A percentile compares a stretch with the other conserved stretches of the same genome.
Conservation (phyloP, 1,284 basidiomycete genomes). For the Kalmanozyma brasiliensis region DNA sequence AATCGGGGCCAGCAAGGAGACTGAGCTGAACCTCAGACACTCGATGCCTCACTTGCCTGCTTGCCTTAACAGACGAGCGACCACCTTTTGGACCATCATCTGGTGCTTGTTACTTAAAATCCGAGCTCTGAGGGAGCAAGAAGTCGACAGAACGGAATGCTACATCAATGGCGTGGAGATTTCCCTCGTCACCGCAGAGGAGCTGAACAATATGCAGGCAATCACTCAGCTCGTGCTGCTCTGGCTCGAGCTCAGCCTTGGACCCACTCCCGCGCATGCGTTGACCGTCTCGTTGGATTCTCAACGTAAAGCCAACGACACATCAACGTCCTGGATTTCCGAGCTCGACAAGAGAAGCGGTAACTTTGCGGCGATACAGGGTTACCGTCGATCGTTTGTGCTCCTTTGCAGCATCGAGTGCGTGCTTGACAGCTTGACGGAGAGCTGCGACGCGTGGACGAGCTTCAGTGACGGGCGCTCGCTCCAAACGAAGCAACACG, state of each 20-base stretch:
- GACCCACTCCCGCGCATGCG: background rate
- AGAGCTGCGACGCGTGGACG: slow-evolving; percentile 3
- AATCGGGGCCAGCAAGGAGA: too few species aligned
- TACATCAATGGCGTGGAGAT: slow-evolving; percentile 30
- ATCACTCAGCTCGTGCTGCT: slow-evolving; percentile 24
- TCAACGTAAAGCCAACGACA: background rate
- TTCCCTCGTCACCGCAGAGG: slow-evolving; percentile 14
- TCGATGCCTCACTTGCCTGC: background rate
- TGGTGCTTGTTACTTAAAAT: slow-evolving; percentile 9
- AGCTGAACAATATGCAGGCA: slow-evolving; percentile 22
- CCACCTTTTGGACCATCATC: slow-evolving; percentile 23
- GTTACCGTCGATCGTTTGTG: background rate
- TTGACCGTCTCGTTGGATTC: background rate
- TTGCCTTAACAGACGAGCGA: slow-evolving; percentile 15
- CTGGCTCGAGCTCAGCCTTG: slow-evolving; percentile 22
- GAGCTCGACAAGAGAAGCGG: slow-evolving; percentile 26
- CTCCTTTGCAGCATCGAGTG: slow-evolving; percentile 6
- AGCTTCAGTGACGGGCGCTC: background rate
- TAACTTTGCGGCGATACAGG: slow-evolving; percentile 10
- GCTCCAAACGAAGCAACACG: background rate
- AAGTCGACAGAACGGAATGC: background rate
- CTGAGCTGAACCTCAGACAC: too few species aligned
- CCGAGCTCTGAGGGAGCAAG: slow-evolving; percentile 4
- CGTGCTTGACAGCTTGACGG: slow-evolving; percentile 11
- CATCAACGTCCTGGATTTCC: background rate